Base-by-base conservation (phyloP, 768 basidiomycete genomes). In the Mycena belliarum region DNA sequence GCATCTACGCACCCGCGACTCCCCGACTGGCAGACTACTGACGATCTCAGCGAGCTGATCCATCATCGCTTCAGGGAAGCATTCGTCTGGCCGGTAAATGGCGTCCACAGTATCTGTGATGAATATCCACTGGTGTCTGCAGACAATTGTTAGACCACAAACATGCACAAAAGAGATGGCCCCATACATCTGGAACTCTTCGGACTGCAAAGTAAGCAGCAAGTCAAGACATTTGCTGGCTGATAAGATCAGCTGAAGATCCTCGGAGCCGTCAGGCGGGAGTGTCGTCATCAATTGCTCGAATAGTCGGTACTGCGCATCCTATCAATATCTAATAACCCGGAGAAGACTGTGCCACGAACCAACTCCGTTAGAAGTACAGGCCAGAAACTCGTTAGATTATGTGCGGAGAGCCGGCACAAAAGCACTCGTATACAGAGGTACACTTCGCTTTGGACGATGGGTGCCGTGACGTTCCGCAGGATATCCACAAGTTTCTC, bases 171-270 rank as follows among this genome's bases (percentile, higher is more conserved):
- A 57, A 23, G 40, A 20, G n/a, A 49, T 50, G 41, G 15, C 76
- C 59, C n/a, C n/a, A n/a, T 68, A 97, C 96, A 98, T 91, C 73
- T 98, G 97, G 72, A 98, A 99, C 70, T 98, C 96, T 68, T 95
- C 93, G 0, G 93, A 96, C 70, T 98, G 95, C 24, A 99, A 75
- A 4, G 91, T 88, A 12, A 98, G 80, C n/a, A 98, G 75, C 6
- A 98, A 76, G 71, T 99, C 97, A 23, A 99, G 75, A 66, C 95
- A 92, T 74, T 98, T 98, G 78, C 93, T 89, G 2, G 93, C 94
- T 2, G 95, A 85, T 21, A 98, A 80, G 46, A 98, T 77, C 14
- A 95, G 78, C 38, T 84, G 82, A 24, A 99, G 76, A 52, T 91
- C 86, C 66, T 97, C 95, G 0, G 95, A 91, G 0, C 87, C 88